Percentiles rank a stretch among this genome's conserved stretches.
phyloP scores from a whole-genome alignment of 306 rosid species.

The Citrullus amarus region DNA sequence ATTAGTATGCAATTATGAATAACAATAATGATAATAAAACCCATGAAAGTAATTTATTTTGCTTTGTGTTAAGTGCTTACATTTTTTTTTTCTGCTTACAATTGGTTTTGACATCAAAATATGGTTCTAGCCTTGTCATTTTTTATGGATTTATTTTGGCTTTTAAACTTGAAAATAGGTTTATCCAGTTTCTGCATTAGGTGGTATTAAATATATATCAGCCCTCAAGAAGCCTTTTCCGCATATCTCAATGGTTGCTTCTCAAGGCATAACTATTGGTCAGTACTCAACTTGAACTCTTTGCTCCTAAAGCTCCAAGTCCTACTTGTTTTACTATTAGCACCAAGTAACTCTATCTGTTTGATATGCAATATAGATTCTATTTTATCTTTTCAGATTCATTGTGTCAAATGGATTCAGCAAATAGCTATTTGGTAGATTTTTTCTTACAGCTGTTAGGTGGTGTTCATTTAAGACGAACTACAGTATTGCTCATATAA shows the following conservation, averaged over 20 bases:
- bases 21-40: not conserved
- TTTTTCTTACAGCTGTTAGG: not conserved
- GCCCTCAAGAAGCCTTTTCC: conserved; percentile 76
- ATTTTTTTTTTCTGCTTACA: not conserved
- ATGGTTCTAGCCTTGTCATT: not conserved
- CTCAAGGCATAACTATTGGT: conserved; percentile 81
- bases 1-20: not conserved
- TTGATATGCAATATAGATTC: not conserved
- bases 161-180: conserved; percentile 39
- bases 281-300: conserved; percentile 10
- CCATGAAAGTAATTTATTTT: not conserved
- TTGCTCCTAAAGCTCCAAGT: not conserved
- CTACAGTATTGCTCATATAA: not conserved
- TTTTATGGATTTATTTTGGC: not conserved
- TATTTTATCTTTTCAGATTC: not conserved
- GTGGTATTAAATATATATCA: conserved; percentile 61
- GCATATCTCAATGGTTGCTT: conserved; percentile 74
- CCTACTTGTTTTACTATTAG: not conserved
- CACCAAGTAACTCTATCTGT: not conserved
- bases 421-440: not conserved
- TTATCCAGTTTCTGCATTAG: conserved; percentile 85
- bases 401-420: not conserved
- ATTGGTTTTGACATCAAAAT: not conserved
- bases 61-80: not conserved
- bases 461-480: not conserved